phyloP scores from a whole-genome alignment of 208 protist genomes.

The Herpetomonas muscarum region DNA sequence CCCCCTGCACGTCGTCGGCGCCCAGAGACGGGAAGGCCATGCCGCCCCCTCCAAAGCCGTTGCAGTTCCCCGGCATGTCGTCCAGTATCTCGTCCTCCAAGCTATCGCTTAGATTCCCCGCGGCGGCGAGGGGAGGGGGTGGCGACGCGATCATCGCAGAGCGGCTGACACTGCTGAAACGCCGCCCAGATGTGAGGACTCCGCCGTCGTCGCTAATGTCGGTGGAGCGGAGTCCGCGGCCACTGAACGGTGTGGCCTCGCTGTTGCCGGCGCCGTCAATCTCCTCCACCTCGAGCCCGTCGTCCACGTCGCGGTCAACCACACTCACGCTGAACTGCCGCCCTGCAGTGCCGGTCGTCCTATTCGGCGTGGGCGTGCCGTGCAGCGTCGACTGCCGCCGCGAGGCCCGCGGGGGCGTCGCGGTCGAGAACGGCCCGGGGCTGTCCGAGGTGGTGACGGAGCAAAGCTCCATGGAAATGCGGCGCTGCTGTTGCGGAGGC shows the following conservation, averaged over 20 bases:
- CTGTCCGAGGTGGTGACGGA: slow-evolving; percentile 9
- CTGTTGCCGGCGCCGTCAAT: background rate
- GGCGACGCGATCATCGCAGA: background rate
- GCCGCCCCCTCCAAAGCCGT: no score
- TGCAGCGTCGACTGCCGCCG: no score
- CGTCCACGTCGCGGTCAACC: no score
- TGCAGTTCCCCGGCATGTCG: background rate
- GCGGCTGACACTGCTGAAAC: background rate
- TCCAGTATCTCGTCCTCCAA: no score
- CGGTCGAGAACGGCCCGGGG: slow-evolving; percentile 4
- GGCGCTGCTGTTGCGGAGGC: slow-evolving; percentile 4
- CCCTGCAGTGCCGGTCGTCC: no score
- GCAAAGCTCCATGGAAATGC: slow-evolving; percentile 15
- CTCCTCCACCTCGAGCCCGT: background rate
- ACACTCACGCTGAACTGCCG: no score
- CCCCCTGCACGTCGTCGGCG: no score
- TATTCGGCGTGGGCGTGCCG: no score
- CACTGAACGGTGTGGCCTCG: background rate
- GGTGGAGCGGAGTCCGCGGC: background rate
- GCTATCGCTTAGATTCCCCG: no score
- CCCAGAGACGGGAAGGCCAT: no score
- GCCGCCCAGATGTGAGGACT: background rate
- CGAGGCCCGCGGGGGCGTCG: no score
- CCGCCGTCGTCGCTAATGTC: slow-evolving; percentile 1
- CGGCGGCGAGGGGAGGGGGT: no score